phyloP scores from a whole-genome alignment of 345 rosid species.

The Salix brachista region DNA sequence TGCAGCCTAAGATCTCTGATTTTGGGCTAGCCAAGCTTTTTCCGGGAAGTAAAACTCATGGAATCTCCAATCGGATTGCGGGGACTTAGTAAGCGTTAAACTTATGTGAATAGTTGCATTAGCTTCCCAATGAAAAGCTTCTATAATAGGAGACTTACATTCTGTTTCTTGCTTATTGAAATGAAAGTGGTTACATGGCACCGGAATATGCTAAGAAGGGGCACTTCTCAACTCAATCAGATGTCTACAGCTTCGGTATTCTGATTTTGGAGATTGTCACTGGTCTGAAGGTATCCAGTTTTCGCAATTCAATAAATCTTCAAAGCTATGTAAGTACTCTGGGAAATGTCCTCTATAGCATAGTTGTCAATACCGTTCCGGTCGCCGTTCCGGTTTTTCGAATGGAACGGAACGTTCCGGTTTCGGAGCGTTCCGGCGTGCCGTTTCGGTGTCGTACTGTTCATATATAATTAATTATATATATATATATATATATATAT shows the following conservation, averaged over 20 bases:
- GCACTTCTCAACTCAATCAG: background rate
- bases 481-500: no score
- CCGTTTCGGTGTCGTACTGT: no score
- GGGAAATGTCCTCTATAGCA: background rate
- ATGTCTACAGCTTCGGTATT: background rate
- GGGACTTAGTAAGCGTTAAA: background rate
- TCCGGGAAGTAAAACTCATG: background rate
- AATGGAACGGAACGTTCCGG: no score
- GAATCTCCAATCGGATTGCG: background rate
- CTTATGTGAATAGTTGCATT: background rate
- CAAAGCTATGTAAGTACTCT: background rate
- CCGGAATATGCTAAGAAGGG: background rate
- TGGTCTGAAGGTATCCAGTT: background rate
- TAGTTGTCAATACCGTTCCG: no score
- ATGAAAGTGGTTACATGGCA: conserved; percentile 2
- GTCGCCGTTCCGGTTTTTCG: no score
- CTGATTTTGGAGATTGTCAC: background rate
- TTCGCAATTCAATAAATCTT: background rate
- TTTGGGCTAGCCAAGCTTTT: background rate
- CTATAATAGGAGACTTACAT: background rate
- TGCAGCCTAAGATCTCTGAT: conserved; percentile 6
- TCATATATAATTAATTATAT: no score
- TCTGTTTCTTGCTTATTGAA: background rate
- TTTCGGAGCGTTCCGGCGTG: no score
- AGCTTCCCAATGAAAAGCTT: background rate